These are phyloP conservation scores for Penicillium palitans DNA, from an alignment of 2,329 filamentous ascomycete species.

Conservation along the genomic window DNA sequence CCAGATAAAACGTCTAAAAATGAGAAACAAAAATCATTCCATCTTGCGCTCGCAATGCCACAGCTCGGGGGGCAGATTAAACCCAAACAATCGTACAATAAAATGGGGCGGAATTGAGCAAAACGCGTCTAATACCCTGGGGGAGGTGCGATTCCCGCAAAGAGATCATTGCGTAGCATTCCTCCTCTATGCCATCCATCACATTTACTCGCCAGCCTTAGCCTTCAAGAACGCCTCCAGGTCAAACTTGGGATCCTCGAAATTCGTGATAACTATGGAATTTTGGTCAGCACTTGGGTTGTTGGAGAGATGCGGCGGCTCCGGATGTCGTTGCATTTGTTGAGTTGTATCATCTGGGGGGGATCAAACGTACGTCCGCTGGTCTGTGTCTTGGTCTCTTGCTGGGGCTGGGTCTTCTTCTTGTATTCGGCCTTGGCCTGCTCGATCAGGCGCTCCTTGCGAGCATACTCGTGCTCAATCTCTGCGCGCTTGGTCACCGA, in stretches of 20 bases:
- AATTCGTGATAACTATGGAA: constrained; percentile 67
- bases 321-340: constrained; percentile 4
- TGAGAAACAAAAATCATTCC: constrained; percentile 39
- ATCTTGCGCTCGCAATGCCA: constrained; percentile 45
- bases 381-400: constrained; percentile 41
- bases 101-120: constrained; percentile 36
- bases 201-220: constrained; percentile 51
- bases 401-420: constrained; percentile 66
- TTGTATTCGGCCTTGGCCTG: constrained; percentile 89
- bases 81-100: constrained; percentile 46
- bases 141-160: constrained; percentile 35
- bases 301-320: constrained; percentile 7
- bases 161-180: constrained; percentile 34
- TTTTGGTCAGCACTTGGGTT: constrained; percentile 14
- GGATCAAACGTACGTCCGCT: constrained; percentile 36
- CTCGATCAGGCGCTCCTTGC: constrained; percentile 87
- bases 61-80: constrained; percentile 42
- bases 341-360: not conserved
- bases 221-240: constrained; percentile 78
- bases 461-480: constrained; percentile 79
- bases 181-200: constrained; percentile 28
- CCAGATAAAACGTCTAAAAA: constrained; percentile 44
- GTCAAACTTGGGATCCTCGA: constrained; percentile 86
- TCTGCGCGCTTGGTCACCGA: constrained; percentile 68
- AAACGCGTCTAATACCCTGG: constrained; percentile 36